Evolutionary conservation across 495 filamentous ascomycete genomes (phyloP).

Genomic region (Physcia stellaris): DNA sequence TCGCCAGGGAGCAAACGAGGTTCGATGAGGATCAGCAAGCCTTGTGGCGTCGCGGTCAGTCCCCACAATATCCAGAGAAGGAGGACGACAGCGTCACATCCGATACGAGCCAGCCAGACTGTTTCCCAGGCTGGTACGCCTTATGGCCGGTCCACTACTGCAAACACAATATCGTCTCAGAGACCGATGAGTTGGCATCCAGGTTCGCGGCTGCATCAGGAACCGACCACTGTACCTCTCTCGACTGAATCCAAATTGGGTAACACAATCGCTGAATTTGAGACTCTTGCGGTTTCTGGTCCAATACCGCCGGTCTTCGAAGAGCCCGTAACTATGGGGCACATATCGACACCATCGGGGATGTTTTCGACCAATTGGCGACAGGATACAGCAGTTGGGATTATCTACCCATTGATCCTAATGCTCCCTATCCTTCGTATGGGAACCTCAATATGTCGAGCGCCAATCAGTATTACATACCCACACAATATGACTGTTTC

Average conservation of each 20-base stretch:
- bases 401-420: too few relatives aligned
- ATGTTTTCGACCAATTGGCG: too few relatives aligned
- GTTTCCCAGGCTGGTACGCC: background rate
- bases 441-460: too few relatives aligned
- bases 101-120: constrained; percentile 16
- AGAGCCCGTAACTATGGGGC: too few relatives aligned
- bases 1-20: constrained; percentile 18
- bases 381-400: too few relatives aligned
- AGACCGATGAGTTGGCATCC: constrained; percentile 66
- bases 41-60: constrained; percentile 56
- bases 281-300: constrained; percentile 10
- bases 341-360: too few relatives aligned
- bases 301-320: constrained; percentile 4
- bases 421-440: too few relatives aligned
- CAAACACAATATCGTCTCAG: constrained; percentile 18
- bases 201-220: constrained; percentile 3
- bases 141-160: constrained; percentile 10
- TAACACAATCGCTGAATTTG: constrained; percentile 10
- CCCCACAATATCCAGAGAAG: constrained; percentile 43
- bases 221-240: background rate
- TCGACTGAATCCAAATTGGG: constrained; percentile 8
- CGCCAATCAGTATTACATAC: too few relatives aligned
- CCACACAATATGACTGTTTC: too few relatives aligned
- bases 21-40: constrained; percentile 48
- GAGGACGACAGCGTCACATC: constrained; percentile 41